Percentiles rank a stretch among this genome's conserved stretches.
Conservation (phyloP, 805 yeast genomes). For the Nakazawaea holstii region DNA sequence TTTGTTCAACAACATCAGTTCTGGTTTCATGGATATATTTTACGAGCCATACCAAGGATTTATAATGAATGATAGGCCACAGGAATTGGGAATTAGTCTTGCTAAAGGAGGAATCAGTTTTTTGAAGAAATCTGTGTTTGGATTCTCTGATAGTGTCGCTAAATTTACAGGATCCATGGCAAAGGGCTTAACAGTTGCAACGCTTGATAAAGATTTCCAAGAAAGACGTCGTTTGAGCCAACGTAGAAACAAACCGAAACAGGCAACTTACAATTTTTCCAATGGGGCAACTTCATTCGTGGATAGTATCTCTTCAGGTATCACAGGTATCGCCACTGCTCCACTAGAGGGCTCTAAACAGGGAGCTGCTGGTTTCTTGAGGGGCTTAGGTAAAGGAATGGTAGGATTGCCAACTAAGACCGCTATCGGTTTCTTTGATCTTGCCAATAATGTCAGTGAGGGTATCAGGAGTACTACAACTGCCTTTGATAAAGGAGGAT, state of each 20-base stretch:
- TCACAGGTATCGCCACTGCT: constrained; percentile 83
- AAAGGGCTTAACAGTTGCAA: constrained; percentile 86
- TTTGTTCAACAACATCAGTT: constrained; percentile 82
- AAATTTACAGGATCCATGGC: constrained; percentile 92
- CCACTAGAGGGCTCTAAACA: constrained; percentile 89
- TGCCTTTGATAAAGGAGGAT: constrained; percentile 72
- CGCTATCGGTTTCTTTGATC: constrained; percentile 89
- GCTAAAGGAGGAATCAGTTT: constrained; percentile 97
- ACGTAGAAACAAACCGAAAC: constrained; percentile 74
- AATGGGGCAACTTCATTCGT: constrained; percentile 86
- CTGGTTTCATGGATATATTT: constrained; percentile 94
- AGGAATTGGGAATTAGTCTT: constrained; percentile 88
- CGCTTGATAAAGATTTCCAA: constrained; percentile 82
- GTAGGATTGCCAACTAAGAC: constrained; percentile 96
- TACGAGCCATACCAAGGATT: constrained; percentile 98
- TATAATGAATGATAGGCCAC: constrained; percentile 90
- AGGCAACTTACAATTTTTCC: constrained; percentile 79
- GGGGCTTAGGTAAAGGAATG: constrained; percentile 92
- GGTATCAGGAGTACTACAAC: constrained; percentile 93
- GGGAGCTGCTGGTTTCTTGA: constrained; percentile 89
- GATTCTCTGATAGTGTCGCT: constrained; percentile 89
- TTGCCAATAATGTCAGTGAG: constrained; percentile 89
- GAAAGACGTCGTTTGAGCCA: constrained; percentile 71
- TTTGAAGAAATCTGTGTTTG: constrained; percentile 90
- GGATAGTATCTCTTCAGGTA: constrained; percentile 82